Evolutionary conservation across 306 rosid genomes (phyloP).

Genomic region (Betula pendula): DNA sequence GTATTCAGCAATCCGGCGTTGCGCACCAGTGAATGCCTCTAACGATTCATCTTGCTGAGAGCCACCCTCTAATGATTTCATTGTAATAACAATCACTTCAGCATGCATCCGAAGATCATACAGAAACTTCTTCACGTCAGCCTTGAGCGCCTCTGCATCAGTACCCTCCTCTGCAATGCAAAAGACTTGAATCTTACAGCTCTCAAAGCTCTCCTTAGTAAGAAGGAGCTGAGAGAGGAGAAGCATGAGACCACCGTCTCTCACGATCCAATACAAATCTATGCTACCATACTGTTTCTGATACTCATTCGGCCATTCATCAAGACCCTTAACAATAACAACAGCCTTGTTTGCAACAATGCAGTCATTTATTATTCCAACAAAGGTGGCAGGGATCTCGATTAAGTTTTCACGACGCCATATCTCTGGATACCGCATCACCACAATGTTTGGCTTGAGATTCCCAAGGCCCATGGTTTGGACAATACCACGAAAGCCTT

Average conservation of each 20-base stretch:
- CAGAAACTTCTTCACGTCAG: conserved; percentile 91
- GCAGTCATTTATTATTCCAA: conserved; percentile 91
- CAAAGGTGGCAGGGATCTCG: conserved; percentile 89
- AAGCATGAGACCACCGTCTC: conserved; percentile 98
- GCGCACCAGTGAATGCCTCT: conserved; percentile 70
- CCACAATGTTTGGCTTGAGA: conserved; percentile 96
- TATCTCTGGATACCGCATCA: conserved; percentile 97
- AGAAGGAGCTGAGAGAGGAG: conserved; percentile 98
- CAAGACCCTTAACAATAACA: conserved; percentile 94
- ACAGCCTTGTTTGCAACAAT: conserved; percentile 98
- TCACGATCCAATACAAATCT: conserved; percentile 96
- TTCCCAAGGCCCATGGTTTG: conserved; percentile 99
- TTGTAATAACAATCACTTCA: conserved; percentile 84
- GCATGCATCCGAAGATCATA: conserved; percentile 99
- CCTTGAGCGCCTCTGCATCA: conserved; percentile 89
- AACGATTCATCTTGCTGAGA: conserved; percentile 77
- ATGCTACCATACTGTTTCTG: conserved; percentile 96
- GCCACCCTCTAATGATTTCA: conserved; percentile 68
- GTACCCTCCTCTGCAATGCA: conserved; percentile 97
- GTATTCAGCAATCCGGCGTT: conserved; percentile 63
- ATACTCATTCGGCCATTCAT: conserved; percentile 96
- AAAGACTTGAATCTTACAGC: conserved; percentile 96
- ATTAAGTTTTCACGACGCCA: conserved; percentile 97
- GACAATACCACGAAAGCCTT: conserved; percentile 89
- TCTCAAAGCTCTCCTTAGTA: conserved; percentile 87